Conservation (phyloP, 192 early-diverging fungal species). For the Lunasporangiospora selenospora region DNA sequence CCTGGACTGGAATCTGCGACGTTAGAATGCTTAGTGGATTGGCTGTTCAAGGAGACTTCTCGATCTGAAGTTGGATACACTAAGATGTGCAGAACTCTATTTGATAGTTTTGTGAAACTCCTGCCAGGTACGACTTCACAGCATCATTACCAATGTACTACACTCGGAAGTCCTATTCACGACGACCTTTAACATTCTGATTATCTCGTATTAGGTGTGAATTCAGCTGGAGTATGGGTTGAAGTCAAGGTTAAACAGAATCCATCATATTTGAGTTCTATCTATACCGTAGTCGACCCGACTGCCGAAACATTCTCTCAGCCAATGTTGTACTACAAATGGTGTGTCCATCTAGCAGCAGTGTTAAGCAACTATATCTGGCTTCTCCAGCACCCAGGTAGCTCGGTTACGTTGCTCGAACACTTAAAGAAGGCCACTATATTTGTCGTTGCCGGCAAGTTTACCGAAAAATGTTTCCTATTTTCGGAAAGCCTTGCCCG, state of each 20-base stretch:
- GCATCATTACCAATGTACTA: not conserved
- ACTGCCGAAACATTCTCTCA: slow-evolving; percentile 6
- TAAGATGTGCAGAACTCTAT: slow-evolving; percentile 65
- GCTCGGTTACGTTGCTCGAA: slow-evolving; percentile 1
- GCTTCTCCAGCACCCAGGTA: slow-evolving; percentile 28
- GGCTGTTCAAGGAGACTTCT: slow-evolving; percentile 64
- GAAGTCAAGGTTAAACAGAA: slow-evolving; percentile 14
- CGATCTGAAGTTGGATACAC: slow-evolving; percentile 63
- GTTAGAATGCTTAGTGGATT: slow-evolving; percentile 58
- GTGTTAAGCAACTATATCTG: slow-evolving; percentile 40
- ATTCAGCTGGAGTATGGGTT: slow-evolving; percentile 30
- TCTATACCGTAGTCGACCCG: not conserved
- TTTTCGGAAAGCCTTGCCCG: not conserved
- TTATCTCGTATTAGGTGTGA: slow-evolving; percentile 6
- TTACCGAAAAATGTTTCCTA: slow-evolving; percentile 29
- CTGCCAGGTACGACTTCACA: slow-evolving; percentile 49
- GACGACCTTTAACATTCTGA: not conserved
- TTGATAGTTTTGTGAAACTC: slow-evolving; percentile 60
- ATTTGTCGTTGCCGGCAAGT: slow-evolving; percentile 8
- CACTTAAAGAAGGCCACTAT: slow-evolving; percentile 9
- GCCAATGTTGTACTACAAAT: slow-evolving; percentile 18
- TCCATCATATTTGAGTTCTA: slow-evolving; percentile 4
- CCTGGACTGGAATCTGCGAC: slow-evolving; percentile 51
- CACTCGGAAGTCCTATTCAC: too few species aligned
- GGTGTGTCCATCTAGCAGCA: slow-evolving; percentile 40